phyloP scores from a whole-genome alignment of 345 rosid genomes.

The Euphorbia tirucalli region DNA sequence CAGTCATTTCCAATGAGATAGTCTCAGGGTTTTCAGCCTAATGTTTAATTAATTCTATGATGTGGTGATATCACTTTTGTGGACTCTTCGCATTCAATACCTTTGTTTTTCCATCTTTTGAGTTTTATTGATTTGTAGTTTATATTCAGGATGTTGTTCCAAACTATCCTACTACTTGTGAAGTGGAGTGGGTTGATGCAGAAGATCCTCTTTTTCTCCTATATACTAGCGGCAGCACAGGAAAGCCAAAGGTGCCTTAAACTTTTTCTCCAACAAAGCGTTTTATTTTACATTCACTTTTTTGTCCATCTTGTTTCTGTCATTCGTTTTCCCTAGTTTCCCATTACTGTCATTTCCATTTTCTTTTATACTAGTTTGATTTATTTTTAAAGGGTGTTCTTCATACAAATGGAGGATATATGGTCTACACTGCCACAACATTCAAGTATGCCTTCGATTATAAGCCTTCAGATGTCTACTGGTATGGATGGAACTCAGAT shows the following conservation, averaged over 20 bases:
- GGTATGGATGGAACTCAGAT: constrained; percentile 45
- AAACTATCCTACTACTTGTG: constrained; percentile 74
- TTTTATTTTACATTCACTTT: not conserved
- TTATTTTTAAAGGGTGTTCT: constrained; percentile 70
- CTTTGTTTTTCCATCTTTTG: not conserved
- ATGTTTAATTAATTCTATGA: not conserved
- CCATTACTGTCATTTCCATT: not conserved
- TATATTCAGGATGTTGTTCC: constrained; percentile 70
- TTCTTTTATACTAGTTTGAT: constrained; percentile 8
- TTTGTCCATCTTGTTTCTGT: not conserved
- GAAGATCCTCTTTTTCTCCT: constrained; percentile 95
- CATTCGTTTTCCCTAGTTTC: not conserved
- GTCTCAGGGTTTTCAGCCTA: constrained; percentile 2
- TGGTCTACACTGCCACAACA: constrained; percentile 92
- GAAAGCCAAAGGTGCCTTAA: constrained; percentile 84
- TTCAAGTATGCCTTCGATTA: constrained; percentile 98
- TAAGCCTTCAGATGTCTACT: constrained; percentile 83
- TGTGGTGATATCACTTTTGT: not conserved
- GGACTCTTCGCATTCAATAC: not conserved
- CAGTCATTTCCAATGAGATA: not conserved
- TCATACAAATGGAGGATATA: constrained; percentile 98
- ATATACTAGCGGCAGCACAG: constrained; percentile 98
- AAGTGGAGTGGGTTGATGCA: constrained; percentile 98
- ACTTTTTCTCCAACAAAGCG: constrained; percentile 6
- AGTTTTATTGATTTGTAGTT: constrained; percentile 17